Conservation (phyloP, 1,284 basidiomycete species). For the Puccinia hordei region DNA sequence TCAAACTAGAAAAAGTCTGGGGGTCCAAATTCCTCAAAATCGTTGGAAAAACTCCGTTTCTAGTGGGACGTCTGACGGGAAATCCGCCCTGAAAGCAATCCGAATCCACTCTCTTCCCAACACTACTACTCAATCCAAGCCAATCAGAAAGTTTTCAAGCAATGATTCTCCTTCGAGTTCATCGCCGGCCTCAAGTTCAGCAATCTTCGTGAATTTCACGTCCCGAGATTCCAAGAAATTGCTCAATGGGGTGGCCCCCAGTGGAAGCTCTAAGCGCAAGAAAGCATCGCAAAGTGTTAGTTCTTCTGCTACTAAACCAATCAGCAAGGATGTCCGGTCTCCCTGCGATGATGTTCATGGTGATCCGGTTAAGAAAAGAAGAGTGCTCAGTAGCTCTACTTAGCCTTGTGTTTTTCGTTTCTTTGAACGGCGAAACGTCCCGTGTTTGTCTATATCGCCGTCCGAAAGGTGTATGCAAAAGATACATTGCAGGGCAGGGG, state of each 20-base stretch:
- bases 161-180: neutral
- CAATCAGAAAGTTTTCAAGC: neutral
- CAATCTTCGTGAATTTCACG: conserved; percentile 57
- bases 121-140: neutral
- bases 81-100: neutral
- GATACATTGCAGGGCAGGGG: too few species aligned
- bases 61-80: neutral
- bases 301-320: neutral
- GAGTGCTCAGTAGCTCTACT: neutral
- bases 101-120: neutral
- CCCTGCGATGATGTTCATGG: neutral
- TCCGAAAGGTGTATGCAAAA: too few species aligned
- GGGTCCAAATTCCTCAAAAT: neutral
- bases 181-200: neutral
- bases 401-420: neutral
- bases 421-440: too few species aligned
- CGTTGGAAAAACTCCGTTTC: neutral
- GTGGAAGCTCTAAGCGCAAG: conserved; percentile 56
- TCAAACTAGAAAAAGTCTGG: neutral
- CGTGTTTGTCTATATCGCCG: too few species aligned
- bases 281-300: neutral
- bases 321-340: neutral
- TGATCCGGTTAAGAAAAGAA: neutral
- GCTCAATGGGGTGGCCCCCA: conserved; percentile 56
- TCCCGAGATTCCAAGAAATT: conserved; percentile 54